phyloP scores from a whole-genome alignment of 2,329 filamentous ascomycete genomes.

The Alternaria burnsii region DNA sequence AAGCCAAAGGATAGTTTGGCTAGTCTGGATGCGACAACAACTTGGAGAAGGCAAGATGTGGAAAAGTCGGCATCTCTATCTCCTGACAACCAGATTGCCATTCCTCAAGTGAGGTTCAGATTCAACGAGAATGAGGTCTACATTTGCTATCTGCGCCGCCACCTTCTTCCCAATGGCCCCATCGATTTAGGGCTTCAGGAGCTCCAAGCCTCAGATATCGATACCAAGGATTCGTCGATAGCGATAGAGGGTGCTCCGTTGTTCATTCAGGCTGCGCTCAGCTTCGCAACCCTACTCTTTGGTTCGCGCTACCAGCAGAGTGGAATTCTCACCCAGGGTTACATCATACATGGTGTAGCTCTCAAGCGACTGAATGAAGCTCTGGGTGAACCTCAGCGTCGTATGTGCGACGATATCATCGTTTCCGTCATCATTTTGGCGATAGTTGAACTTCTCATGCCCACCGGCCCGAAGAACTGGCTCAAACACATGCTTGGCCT shows the following conservation, averaged over 20 bases:
- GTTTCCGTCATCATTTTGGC: conserved; percentile 36
- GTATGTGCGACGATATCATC: conserved; percentile 36
- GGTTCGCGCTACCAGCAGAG: conserved; percentile 30
- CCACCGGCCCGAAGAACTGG: conserved; percentile 33
- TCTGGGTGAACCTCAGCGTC: conserved; percentile 30
- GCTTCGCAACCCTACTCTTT: conserved; percentile 39
- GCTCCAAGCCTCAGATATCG: conserved; percentile 27
- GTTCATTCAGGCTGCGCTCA: conserved; percentile 32
- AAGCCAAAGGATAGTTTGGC: not conserved
- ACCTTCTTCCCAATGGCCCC: conserved; percentile 31
- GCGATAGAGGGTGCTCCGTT: conserved; percentile 14
- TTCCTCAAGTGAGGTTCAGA: conserved; percentile 4
- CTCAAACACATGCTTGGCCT: conserved; percentile 42
- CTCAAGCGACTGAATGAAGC: conserved; percentile 36
- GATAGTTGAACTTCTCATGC: conserved; percentile 38
- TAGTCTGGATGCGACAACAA: not conserved
- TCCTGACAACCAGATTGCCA: not conserved
- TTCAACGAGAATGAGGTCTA: conserved; percentile 33
- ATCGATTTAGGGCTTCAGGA: conserved; percentile 33
- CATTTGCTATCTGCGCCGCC: conserved; percentile 34
- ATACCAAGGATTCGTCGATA: not conserved
- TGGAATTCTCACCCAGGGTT: conserved; percentile 29
- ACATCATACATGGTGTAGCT: conserved; percentile 33
- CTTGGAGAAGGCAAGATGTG: conserved; percentile 3
- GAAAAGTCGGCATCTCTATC: not conserved